Percentiles rank a stretch among this genome's conserved stretches.
Evolutionary conservation across 805 yeast genomes (phyloP).

Genomic region (Saccharomycopsis olivae): DNA sequence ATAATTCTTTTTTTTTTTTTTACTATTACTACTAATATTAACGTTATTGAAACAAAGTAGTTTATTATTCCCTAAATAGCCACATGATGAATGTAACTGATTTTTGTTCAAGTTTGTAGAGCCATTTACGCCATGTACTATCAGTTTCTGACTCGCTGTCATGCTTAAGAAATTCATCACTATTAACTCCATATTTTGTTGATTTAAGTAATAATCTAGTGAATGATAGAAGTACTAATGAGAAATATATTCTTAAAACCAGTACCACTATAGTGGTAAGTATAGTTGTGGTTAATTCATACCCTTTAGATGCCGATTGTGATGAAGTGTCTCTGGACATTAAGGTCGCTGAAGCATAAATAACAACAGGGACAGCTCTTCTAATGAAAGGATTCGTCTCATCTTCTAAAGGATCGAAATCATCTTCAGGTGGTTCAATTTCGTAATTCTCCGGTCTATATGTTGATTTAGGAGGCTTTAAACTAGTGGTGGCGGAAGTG

Average conservation of each 20-base stretch:
- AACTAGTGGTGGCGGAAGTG: neutral
- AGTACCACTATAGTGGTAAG: conserved; percentile 38
- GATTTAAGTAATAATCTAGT: conserved; percentile 43
- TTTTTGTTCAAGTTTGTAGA: conserved; percentile 10
- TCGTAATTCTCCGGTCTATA: conserved; percentile 1
- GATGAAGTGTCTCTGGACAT: conserved; percentile 21
- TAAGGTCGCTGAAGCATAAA: neutral
- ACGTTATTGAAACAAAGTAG: neutral
- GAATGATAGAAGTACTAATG: conserved; percentile 47
- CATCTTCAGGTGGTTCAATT: conserved; percentile 1
- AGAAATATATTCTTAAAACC: conserved; percentile 46
- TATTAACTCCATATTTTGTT: conserved; percentile 31
- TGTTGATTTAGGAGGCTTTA: neutral
- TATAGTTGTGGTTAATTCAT: conserved; percentile 49
- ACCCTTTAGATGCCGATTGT: conserved; percentile 53
- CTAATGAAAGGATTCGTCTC: neutral
- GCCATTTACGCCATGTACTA: conserved; percentile 3
- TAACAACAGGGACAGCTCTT: neutral
- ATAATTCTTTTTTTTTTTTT: no score
- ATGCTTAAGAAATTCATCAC: conserved; percentile 16
- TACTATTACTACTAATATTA: neutral
- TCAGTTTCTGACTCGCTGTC: neutral
- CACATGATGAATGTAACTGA: conserved; percentile 8
- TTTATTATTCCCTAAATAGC: conserved; percentile 11
- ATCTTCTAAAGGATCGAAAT: neutral